Evolutionary conservation across 306 rosid genomes (phyloP).

Genomic region (Lupinus albus): DNA sequence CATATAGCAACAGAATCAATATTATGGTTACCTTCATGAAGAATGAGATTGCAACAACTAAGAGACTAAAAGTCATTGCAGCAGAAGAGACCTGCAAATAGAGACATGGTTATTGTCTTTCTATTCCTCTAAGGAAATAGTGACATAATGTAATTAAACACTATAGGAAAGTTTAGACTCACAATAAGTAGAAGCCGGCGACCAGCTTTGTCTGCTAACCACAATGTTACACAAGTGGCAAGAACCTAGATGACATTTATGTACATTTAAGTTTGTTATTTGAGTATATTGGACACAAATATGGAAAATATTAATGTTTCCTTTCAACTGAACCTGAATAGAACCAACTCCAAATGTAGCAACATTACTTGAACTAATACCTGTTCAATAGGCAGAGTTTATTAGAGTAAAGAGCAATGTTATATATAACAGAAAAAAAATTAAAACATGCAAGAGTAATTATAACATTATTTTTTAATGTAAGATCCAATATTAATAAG

Average conservation of each 20-base stretch:
- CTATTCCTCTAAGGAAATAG: constrained; percentile 31
- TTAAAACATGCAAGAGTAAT: constrained; percentile 1
- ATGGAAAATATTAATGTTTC: constrained; percentile 41
- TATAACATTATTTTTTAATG: no score
- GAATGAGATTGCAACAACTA: constrained; percentile 72
- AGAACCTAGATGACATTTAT: constrained; percentile 62
- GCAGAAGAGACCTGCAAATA: constrained; percentile 73
- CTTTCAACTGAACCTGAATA: constrained; percentile 69
- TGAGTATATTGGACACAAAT: constrained; percentile 36
- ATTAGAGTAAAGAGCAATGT: constrained; percentile 23
- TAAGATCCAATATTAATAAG: constrained; percentile 19
- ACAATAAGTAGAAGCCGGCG: constrained; percentile 92
- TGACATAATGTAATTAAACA: constrained; percentile 27
- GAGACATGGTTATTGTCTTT: constrained; percentile 30
- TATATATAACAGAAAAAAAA: constrained; percentile 21
- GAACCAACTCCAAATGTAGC: constrained; percentile 92
- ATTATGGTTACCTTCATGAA: constrained; percentile 68
- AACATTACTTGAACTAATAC: constrained; percentile 66
- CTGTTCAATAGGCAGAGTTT: constrained; percentile 49
- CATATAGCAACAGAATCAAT: constrained; percentile 13
- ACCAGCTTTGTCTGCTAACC: constrained; percentile 88
- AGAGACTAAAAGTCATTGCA: constrained; percentile 79
- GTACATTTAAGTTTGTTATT: constrained; percentile 37
- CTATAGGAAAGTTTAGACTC: constrained; percentile 44
- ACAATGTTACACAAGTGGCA: constrained; percentile 77